phyloP scores from a whole-genome alignment of 2,329 filamentous ascomycete genomes.

The Huntiella savannae region DNA sequence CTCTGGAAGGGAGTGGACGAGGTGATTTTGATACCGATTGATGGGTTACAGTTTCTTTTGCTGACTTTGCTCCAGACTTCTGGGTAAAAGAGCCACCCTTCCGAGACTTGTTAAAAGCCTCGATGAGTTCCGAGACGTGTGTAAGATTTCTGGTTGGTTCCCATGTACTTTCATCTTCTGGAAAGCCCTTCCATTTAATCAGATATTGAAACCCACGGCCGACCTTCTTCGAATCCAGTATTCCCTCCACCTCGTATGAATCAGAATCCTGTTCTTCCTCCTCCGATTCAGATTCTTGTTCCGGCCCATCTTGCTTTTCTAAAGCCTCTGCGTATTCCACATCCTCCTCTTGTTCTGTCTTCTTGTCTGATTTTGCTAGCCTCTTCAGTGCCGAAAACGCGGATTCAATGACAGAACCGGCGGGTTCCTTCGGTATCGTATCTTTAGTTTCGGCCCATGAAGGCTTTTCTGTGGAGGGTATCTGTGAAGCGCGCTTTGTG shows the following conservation, averaged over 20 bases:
- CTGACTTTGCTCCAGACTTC: too few relatives aligned
- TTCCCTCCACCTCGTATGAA: slow-evolving; percentile 29
- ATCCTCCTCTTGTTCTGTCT: slow-evolving; percentile 5
- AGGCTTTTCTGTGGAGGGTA: too few relatives aligned
- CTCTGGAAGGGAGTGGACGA: too few relatives aligned
- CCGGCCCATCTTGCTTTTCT: slow-evolving; percentile 8
- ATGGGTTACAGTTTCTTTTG: too few relatives aligned
- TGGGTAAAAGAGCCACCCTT: too few relatives aligned
- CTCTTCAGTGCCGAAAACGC: neutral
- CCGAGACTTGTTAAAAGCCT: slow-evolving; percentile 15
- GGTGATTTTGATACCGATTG: too few relatives aligned
- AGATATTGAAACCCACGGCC: slow-evolving; percentile 24
- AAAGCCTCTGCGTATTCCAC: slow-evolving; percentile 14
- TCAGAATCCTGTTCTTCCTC: slow-evolving; percentile 11
- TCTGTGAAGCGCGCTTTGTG: too few relatives aligned
- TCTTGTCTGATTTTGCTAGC: neutral
- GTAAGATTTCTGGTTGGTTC: slow-evolving; percentile 28
- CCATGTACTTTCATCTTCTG: slow-evolving; percentile 29
- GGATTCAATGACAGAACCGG: neutral
- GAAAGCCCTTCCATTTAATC: slow-evolving; percentile 35
- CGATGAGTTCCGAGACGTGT: slow-evolving; percentile 21
- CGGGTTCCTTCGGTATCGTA: too few relatives aligned
- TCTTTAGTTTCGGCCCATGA: too few relatives aligned
- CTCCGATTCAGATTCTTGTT: slow-evolving; percentile 14
- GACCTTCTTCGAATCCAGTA: slow-evolving; percentile 22